Conservation (phyloP, 108 stramenopile species). For the Fistulifera solaris region DNA sequence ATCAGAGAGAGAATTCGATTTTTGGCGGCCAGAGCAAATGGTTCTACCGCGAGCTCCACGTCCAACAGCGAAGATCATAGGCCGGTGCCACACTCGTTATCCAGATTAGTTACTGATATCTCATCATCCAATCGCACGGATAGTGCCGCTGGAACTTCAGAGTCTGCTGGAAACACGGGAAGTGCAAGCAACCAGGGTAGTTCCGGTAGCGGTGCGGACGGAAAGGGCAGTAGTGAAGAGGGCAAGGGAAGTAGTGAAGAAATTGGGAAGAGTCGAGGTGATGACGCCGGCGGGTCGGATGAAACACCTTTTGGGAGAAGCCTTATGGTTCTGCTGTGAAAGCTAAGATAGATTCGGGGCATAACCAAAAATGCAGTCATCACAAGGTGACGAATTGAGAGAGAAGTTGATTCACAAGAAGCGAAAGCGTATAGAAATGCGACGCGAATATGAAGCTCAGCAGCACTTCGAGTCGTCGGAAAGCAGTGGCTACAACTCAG, state of each 20-base stretch:
- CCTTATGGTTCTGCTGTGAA: background rate
- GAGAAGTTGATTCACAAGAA: constrained; percentile 51
- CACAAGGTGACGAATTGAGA: background rate
- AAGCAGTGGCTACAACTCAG: constrained; percentile 20
- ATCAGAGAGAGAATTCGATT: background rate
- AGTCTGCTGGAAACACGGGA: constrained; percentile 18
- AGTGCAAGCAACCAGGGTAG: constrained; percentile 31
- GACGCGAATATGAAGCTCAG: constrained; percentile 63
- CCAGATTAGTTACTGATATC: constrained; percentile 2
- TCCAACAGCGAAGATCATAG: background rate
- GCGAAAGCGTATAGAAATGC: constrained; percentile 57
- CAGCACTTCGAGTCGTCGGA: constrained; percentile 62
- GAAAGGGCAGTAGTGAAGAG: constrained; percentile 31
- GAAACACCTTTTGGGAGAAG: background rate
- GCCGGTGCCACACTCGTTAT: no score
- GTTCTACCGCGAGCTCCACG: background rate
- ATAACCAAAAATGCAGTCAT: background rate
- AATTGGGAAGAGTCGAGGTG: background rate
- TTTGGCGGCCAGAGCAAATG: background rate
- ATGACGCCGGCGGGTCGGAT: constrained; percentile 5
- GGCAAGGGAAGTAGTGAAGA: constrained; percentile 18
- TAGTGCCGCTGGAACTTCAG: constrained; percentile 4
- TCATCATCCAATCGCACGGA: constrained; percentile 7
- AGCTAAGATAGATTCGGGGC: background rate
- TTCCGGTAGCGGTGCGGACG: constrained; percentile 20